Evolutionary conservation across 2,329 filamentous ascomycete species (phyloP).

Genomic region (Paraphoma chrysanthemicola): DNA sequence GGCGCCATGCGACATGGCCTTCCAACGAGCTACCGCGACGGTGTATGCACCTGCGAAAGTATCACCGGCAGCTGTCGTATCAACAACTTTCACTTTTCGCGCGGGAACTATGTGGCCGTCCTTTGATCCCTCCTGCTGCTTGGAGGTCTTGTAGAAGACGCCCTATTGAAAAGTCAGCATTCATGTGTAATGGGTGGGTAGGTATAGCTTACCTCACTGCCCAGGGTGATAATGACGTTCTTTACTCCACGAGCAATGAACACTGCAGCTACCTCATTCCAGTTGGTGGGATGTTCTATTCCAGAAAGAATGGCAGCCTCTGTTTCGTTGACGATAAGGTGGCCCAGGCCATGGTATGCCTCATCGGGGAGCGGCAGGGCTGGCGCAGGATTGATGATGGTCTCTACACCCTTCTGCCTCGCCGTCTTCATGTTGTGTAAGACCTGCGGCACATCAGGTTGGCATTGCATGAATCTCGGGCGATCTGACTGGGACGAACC

Average conservation of each 20-base stretch:
- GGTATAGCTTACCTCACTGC: conserved; percentile 66
- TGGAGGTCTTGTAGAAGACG: conserved; percentile 53
- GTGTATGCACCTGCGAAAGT: conserved; percentile 93
- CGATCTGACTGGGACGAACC: conserved; percentile 13
- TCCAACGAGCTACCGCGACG: conserved; percentile 67
- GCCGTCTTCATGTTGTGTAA: conserved; percentile 47
- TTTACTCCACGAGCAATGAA: conserved; percentile 75
- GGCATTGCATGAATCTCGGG: no score
- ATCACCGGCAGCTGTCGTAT: conserved; percentile 93
- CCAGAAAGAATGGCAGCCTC: conserved; percentile 79
- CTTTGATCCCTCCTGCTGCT: conserved; percentile 51
- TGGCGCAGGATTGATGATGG: conserved; percentile 83
- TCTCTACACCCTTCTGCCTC: conserved; percentile 48
- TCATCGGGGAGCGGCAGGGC: conserved; percentile 72
- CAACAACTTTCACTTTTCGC: conserved; percentile 77
- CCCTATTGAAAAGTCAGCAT: conserved; percentile 41
- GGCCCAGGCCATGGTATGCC: conserved; percentile 72
- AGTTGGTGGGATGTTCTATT: conserved; percentile 43
- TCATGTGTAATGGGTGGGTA: not conserved
- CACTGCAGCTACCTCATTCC: conserved; percentile 42
- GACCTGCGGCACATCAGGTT: conserved; percentile 25
- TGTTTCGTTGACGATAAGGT: conserved; percentile 89
- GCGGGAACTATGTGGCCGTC: conserved; percentile 63
- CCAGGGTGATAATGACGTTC: conserved; percentile 85
- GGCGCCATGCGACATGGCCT: conserved; percentile 50